These are phyloP conservation scores for Talaromyces amestolkiae DNA, from an alignment of 2,329 filamentous ascomycete species.

Conservation along the genomic window DNA sequence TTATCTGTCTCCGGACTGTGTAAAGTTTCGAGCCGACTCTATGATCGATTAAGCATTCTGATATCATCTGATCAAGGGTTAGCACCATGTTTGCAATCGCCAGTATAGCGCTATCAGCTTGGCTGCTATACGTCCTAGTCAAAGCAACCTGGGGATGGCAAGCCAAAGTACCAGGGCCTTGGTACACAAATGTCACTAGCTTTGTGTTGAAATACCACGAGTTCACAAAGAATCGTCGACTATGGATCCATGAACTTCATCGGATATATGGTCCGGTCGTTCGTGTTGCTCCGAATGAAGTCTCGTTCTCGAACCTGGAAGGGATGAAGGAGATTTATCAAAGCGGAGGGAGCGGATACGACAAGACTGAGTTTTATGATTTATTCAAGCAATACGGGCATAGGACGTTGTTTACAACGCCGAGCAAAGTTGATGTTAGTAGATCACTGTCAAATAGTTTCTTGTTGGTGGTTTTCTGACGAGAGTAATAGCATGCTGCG, in stretches of 20 bases:
- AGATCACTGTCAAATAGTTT: background rate
- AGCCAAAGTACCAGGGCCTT: slow-evolving; percentile 29
- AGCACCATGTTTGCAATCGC: background rate
- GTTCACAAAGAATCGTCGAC: slow-evolving; percentile 28
- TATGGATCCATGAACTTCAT: slow-evolving; percentile 32
- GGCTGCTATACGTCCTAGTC: background rate
- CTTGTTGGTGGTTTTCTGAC: background rate
- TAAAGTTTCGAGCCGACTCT: background rate
- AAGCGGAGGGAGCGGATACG: slow-evolving; percentile 36
- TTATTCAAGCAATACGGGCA: slow-evolving; percentile 34
- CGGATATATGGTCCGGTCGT: slow-evolving; percentile 29
- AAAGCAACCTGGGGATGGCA: slow-evolving; percentile 13
- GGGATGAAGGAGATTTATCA: slow-evolving; percentile 34
- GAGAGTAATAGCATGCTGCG: slow-evolving; percentile 55
- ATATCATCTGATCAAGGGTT: background rate
- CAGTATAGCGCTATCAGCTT: background rate
- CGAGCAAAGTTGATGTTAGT: slow-evolving; percentile 27
- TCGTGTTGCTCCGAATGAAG: slow-evolving; percentile 32
- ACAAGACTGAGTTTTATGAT: slow-evolving; percentile 38
- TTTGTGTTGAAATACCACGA: slow-evolving; percentile 33
- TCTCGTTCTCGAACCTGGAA: slow-evolving; percentile 30
- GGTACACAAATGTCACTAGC: slow-evolving; percentile 31
- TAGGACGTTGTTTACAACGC: slow-evolving; percentile 41
- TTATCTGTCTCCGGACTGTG: background rate
- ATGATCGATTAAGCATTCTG: background rate